These are phyloP conservation scores for Ganoderma lingzhi DNA, from an alignment of 1,284 basidiomycete genomes.

Conservation along the genomic window DNA sequence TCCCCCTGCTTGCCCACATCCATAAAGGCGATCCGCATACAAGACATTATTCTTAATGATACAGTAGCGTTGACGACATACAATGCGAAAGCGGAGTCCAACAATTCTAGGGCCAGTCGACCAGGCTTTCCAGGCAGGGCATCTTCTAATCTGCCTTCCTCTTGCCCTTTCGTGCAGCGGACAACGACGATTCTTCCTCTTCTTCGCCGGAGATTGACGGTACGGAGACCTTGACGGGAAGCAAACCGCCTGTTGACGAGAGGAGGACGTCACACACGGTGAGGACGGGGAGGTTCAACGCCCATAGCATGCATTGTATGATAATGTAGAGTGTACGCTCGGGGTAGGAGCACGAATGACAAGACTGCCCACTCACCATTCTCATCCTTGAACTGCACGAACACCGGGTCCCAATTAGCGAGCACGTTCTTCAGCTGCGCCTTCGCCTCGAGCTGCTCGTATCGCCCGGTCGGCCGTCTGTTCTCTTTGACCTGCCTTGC, in stretches of 20 bases:
- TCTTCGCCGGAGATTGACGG: constrained; percentile 54
- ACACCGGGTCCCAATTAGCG: constrained; percentile 70
- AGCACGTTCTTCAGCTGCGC: constrained; percentile 58
- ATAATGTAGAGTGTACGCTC: neutral
- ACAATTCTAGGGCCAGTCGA: neutral
- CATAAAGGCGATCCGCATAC: neutral
- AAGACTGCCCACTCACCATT: constrained; percentile 51
- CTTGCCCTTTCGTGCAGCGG: constrained; percentile 52
- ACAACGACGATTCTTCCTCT: constrained; percentile 46
- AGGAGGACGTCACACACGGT: constrained; percentile 9
- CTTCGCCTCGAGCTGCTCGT: constrained; percentile 58
- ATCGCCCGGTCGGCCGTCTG: constrained; percentile 55
- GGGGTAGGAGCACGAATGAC: neutral
- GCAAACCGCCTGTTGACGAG: constrained; percentile 45
- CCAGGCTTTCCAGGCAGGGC: neutral
- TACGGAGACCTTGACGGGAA: constrained; percentile 52
- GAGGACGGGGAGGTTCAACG: constrained; percentile 5
- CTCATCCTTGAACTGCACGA: constrained; percentile 68
- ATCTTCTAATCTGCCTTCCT: constrained; percentile 46
- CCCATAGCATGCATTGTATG: constrained; percentile 6
- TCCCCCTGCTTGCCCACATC: neutral
- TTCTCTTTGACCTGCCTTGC: constrained; percentile 60
- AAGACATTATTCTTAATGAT: neutral
- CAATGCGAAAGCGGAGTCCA: neutral
- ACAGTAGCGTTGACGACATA: neutral